These are phyloP conservation scores for Fusarium pseudonygamai DNA, from an alignment of 2,329 filamentous ascomycete genomes.

Conservation along the genomic window DNA sequence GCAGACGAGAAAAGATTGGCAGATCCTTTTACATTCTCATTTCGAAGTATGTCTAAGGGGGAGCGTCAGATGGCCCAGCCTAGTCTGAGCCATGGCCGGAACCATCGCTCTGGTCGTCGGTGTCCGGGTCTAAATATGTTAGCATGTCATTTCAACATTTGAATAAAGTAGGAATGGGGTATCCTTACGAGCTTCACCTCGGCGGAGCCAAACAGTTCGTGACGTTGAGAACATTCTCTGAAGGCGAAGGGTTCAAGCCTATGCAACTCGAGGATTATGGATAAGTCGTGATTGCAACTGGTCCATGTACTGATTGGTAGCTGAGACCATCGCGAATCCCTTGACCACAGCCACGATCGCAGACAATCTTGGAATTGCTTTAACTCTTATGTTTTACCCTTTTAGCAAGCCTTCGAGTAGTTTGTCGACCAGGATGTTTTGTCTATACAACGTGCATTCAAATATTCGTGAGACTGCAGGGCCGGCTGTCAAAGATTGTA, in stretches of 20 bases:
- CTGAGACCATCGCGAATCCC: background rate
- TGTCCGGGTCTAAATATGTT: background rate
- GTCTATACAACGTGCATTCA: background rate
- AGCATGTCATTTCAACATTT: too few species aligned
- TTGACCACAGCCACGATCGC: background rate
- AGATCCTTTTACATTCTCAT: background rate
- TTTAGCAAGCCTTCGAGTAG: background rate
- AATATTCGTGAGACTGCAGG: background rate
- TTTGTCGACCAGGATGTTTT: background rate
- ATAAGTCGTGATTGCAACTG: background rate
- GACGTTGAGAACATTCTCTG: background rate
- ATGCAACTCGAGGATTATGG: background rate
- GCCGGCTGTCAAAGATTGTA: background rate
- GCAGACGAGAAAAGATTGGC: background rate
- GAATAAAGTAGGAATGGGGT: too few species aligned
- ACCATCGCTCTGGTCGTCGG: background rate
- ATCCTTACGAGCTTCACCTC: background rate
- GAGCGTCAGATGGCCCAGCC: background rate
- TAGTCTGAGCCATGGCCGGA: accelerated
- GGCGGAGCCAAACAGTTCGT: background rate
- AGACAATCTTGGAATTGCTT: background rate
- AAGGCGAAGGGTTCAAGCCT: background rate
- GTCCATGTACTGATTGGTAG: background rate
- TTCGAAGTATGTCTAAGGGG: too few species aligned
- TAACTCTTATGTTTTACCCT: background rate